Evolutionary conservation across 345 rosid genomes (phyloP), one percentile per base, ranked within the genome.

Genomic region (Eucalyptus cloeziana): DNA sequence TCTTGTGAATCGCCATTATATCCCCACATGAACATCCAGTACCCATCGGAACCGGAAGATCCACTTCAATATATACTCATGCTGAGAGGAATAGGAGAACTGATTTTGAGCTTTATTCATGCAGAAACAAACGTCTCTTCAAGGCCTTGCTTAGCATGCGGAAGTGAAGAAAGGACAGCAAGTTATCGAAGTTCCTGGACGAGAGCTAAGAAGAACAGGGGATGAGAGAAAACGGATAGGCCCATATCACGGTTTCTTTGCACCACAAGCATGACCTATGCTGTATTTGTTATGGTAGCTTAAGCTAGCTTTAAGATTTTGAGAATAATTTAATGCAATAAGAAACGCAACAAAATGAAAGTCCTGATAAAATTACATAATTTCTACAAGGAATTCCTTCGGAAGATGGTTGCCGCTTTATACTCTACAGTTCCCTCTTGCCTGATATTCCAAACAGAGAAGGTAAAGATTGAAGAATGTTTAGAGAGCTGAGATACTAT

Each of bases 81-180:
- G 76, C 69, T 85, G 94, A 86, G 69, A 92, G 93, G 92, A 90
- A 90, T 62, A 90, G 90, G 85, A 58, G 50, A 81, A 89, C 89
- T 47, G 96, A 95, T 11, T 67, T 88, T 25, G 93, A 93, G 31
- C 89, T 85, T 24, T 87, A 91, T 89, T 92, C 94, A 52, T 90
- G 94, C 92, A 94, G 92, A 91, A 93, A 91, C 94, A 94, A 94
- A 87, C 92, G 93, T 51, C 93, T 94, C 79, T 86, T 96, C 62
- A 95, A 94, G 93, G 97, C 97, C 60, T 87, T 94, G 92, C 94
- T 95, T 83, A 93, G 97, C 93, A 90, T 95, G 94, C 92, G 92
- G 91, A 95, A 92, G 90, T 76, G 95, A 43, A 93, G 89, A 90
- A 92, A 88, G 89, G 93, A 94, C 60, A 87, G 69, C 86, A 47